Conservation (phyloP, 2,329 filamentous ascomycete species). For the Cercospora beticola region DNA sequence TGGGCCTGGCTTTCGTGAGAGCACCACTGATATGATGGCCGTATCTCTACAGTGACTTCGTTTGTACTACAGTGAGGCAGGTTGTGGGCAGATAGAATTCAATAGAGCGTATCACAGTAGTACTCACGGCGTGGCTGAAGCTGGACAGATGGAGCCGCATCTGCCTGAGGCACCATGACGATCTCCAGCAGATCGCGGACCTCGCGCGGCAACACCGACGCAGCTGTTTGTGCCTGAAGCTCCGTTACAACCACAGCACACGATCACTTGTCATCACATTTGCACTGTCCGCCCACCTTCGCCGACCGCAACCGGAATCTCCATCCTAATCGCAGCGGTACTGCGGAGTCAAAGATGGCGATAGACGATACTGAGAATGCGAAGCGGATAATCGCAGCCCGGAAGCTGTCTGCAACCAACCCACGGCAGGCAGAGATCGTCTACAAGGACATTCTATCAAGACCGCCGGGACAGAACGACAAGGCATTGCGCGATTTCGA, state of each 20-base stretch:
- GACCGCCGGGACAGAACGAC: slow-evolving; percentile 81
- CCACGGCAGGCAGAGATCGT: slow-evolving; percentile 80
- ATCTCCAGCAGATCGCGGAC: slow-evolving; percentile 4
- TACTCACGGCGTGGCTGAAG: background rate
- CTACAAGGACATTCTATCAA: slow-evolving; percentile 86
- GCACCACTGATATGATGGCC: background rate
- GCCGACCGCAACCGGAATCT: background rate
- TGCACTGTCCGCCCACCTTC: background rate
- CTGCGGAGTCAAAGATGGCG: slow-evolving; percentile 45
- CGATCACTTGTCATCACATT: slow-evolving; percentile 7
- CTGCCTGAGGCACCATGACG: slow-evolving; percentile 4
- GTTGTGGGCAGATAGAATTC: background rate
- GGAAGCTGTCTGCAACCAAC: slow-evolving; percentile 76
- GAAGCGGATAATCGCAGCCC: slow-evolving; percentile 80
- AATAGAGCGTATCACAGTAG: background rate
- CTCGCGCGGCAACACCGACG: background rate
- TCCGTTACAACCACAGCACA: slow-evolving; percentile 1
- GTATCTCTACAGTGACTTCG: background rate
- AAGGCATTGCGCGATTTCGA: slow-evolving; percentile 89
- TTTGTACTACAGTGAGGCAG: background rate
- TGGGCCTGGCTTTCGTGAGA: background rate
- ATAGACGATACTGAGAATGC: slow-evolving; percentile 54
- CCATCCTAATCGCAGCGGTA: background rate
- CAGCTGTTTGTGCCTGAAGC: slow-evolving; percentile 9
- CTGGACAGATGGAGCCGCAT: background rate